Percentiles rank a stretch among this genome's conserved stretches.
phyloP scores from a whole-genome alignment of 2,329 filamentous ascomycete species.

The Aspergillus pseudoviridinutans region DNA sequence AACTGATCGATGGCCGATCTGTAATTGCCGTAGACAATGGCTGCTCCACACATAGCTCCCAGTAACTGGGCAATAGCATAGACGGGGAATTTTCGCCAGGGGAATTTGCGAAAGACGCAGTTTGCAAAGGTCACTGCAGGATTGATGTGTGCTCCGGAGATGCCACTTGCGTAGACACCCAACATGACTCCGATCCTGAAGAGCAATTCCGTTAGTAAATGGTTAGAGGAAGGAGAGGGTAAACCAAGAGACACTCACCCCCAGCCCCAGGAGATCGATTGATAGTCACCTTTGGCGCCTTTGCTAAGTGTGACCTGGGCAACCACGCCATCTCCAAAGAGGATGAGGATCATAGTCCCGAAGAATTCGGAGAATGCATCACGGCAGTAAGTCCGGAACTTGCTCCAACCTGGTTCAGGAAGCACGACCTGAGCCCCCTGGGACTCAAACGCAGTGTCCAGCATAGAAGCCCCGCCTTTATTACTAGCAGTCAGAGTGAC shows the following conservation, averaged over 20 bases:
- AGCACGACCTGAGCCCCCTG: neutral
- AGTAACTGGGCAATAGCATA: slow-evolving; percentile 64
- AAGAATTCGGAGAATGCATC: slow-evolving; percentile 66
- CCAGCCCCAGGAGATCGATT: slow-evolving; percentile 52
- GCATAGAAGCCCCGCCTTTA: slow-evolving; percentile 16
- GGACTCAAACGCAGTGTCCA: slow-evolving; percentile 9
- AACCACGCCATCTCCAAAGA: slow-evolving; percentile 69
- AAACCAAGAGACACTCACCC: slow-evolving; percentile 32
- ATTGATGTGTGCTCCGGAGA: slow-evolving; percentile 63
- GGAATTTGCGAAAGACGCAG: slow-evolving; percentile 64
- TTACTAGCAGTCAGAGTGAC: slow-evolving; percentile 14
- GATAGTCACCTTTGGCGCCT: slow-evolving; percentile 44
- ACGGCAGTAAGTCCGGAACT: slow-evolving; percentile 48
- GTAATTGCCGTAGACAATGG: slow-evolving; percentile 61
- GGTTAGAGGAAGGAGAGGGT: slow-evolving; percentile 3
- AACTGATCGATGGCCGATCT: slow-evolving; percentile 60
- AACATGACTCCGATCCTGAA: slow-evolving; percentile 63
- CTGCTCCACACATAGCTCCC: slow-evolving; percentile 61
- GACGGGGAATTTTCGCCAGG: slow-evolving; percentile 66
- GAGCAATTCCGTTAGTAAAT: neutral
- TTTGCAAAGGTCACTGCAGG: slow-evolving; percentile 68
- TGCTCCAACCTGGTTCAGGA: slow-evolving; percentile 48
- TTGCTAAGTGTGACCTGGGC: slow-evolving; percentile 63
- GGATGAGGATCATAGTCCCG: slow-evolving; percentile 62
- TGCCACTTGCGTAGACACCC: slow-evolving; percentile 59